A percentile compares a stretch with the other conserved stretches of the same genome.
phyloP scores from a whole-genome alignment of 495 filamentous ascomycete genomes.

The Penicillium silybi region DNA sequence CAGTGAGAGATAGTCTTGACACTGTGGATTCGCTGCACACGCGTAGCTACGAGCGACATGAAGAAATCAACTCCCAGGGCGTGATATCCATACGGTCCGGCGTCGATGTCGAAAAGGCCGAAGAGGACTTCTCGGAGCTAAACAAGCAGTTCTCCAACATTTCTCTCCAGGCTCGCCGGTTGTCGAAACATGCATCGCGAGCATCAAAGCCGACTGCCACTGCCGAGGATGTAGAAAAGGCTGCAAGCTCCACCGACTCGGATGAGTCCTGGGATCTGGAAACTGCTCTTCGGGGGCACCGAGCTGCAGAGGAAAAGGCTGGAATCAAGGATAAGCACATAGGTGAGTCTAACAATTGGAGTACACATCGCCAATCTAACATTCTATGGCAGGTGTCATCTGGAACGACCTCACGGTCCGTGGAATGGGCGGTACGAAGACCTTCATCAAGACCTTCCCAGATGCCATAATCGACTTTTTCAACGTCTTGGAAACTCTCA shows the following conservation, averaged over 20 bases:
- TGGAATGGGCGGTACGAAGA: constrained; percentile 71
- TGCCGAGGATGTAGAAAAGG: constrained; percentile 48
- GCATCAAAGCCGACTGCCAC: constrained; percentile 35
- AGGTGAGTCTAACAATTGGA: constrained; percentile 27
- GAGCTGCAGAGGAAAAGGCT: constrained; percentile 64
- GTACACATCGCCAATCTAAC: not conserved
- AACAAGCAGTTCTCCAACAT: constrained; percentile 66
- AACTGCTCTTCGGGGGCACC: constrained; percentile 60
- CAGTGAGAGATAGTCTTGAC: constrained; percentile 11
- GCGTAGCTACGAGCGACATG: constrained; percentile 27
- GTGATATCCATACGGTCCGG: constrained; percentile 42
- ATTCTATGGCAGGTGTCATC: constrained; percentile 56
- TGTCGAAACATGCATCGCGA: constrained; percentile 38
- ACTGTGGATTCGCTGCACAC: constrained; percentile 23
- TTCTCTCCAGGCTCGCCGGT: constrained; percentile 50
- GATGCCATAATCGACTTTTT: constrained; percentile 76
- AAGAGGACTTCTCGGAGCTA: constrained; percentile 73
- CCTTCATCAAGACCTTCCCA: constrained; percentile 78
- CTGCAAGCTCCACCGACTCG: constrained; percentile 39
- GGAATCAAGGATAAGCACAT: constrained; percentile 79
- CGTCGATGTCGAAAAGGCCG: constrained; percentile 67
- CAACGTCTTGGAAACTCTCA: constrained; percentile 59
- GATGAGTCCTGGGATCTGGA: constrained; percentile 70
- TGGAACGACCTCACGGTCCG: constrained; percentile 77
- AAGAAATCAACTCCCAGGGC: constrained; percentile 42